phyloP scores from a whole-genome alignment of 768 basidiomycete species.

The Neoboletus magnificus region DNA sequence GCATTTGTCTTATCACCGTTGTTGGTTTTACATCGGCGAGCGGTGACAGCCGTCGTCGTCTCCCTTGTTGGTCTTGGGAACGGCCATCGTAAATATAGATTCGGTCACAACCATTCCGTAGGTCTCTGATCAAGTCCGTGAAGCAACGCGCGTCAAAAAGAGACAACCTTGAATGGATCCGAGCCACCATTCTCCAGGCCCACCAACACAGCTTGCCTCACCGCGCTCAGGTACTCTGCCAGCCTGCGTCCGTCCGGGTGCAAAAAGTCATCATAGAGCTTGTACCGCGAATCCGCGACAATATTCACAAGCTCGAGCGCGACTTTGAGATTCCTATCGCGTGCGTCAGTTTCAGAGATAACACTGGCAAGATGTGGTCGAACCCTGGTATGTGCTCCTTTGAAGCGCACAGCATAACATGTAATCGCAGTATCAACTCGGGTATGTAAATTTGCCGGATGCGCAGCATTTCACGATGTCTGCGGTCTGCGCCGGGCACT shows the following conservation, averaged over 20 bases:
- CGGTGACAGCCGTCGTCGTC: neutral
- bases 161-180: conserved; percentile 61
- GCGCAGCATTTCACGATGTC: conserved; percentile 66
- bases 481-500: conserved; percentile 47
- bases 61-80: neutral
- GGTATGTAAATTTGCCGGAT: conserved; percentile 89
- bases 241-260: conserved; percentile 55
- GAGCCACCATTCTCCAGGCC: conserved; percentile 73
- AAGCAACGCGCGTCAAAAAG: conserved; percentile 14
- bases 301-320: conserved; percentile 77
- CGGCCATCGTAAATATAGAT: neutral
- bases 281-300: conserved; percentile 84
- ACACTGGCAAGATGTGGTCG: conserved; percentile 24
- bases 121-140: neutral
- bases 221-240: conserved; percentile 69
- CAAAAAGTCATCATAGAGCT: conserved; percentile 82
- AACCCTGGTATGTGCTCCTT: conserved; percentile 63
- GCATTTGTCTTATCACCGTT: neutral
- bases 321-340: conserved; percentile 65
- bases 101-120: neutral
- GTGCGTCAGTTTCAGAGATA: conserved; percentile 1
- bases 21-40: too few species aligned
- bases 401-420: conserved; percentile 66
- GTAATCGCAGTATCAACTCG: conserved; percentile 83
- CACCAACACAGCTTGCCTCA: conserved; percentile 68